Evolutionary conservation across 306 rosid genomes (phyloP), one percentile per base, ranked within the genome.

Genomic region (Quercus engelmannii): DNA sequence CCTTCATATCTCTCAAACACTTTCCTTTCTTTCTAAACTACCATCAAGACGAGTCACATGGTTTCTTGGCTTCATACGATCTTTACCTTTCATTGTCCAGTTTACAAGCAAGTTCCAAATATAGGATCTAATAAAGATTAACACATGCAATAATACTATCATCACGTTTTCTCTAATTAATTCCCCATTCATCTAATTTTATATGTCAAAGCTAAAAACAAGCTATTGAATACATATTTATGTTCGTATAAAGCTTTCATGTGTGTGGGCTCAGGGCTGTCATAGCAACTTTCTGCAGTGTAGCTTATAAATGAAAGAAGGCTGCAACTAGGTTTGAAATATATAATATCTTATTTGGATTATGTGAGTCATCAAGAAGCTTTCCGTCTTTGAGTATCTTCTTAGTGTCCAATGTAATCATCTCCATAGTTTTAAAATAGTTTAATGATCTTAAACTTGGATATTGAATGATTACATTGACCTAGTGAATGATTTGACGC

Each of bases 41-140:
- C 77, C 89, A 76, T 87, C 77, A 86, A 89, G 82, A 76, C 74
- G 81, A 83, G 83, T 87, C 97, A 93, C 98, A 86, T 91, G 94
- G 86, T 85, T 85, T 33, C 87, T 71, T 83, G 56, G 79, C 84
- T 75, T 83, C 76, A 79, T 69, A 75, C 76, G 46, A 41, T 76
- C 51, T 23, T 69, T 71, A 72, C 46, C 82, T 86, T 73, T 85
- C 79, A 74, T 80, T 85, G 77, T 78, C 88, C 86, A 57, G 76
- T 80, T 84, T 82, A 78, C 88, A 89, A 86, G 93, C 90, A 83
- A 77, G 85, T 83, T 84, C 79, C 79, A 56, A 57, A 57, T 76
- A 78, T 80, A 76, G 78, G 81, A 87, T 85, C 83, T 75, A 82
- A 68, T 59, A 75, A 62, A 69, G 76, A 74, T 73, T 79, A 54